A percentile compares a stretch with the other conserved stretches of the same genome.
phyloP scores from a whole-genome alignment of 225 moss, liverwort and hornwort genomes.

The Asterella californica region DNA sequence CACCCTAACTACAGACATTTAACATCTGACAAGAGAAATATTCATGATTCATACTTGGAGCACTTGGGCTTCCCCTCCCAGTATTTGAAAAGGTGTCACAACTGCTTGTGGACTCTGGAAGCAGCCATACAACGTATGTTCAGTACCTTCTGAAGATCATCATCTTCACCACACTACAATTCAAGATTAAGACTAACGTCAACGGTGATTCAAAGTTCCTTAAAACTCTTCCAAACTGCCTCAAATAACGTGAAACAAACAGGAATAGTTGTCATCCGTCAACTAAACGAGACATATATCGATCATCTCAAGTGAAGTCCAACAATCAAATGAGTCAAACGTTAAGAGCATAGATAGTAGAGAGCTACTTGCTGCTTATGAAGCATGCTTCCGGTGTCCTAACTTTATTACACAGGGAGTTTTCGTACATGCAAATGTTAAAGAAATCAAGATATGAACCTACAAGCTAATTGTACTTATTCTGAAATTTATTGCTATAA shows the following conservation, averaged over 20 bases:
- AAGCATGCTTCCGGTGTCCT: too few species aligned
- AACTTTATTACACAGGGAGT: too few species aligned
- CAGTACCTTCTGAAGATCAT: neutral
- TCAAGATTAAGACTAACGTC: neutral
- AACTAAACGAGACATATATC: neutral
- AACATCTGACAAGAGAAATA: neutral
- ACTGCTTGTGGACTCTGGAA: conserved; percentile 51
- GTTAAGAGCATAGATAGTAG: neutral
- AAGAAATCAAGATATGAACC: too few species aligned
- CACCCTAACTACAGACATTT: neutral
- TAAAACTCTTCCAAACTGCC: neutral
- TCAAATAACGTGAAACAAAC: neutral
- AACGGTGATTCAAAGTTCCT: neutral
- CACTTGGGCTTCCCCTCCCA: conserved; percentile 53
- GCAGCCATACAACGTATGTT: neutral
- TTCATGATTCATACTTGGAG: conserved; percentile 34
- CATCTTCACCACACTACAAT: neutral
- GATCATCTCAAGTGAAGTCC: neutral
- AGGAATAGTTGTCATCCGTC: neutral
- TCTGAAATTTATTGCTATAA: too few species aligned
- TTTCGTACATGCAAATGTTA: too few species aligned
- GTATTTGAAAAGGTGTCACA: conserved; percentile 49
- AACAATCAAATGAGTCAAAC: neutral
- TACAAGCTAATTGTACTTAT: neutral
- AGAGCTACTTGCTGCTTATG: neutral